phyloP scores from a whole-genome alignment of 1,284 basidiomycete species.

The Cystobasidium slooffiae region DNA sequence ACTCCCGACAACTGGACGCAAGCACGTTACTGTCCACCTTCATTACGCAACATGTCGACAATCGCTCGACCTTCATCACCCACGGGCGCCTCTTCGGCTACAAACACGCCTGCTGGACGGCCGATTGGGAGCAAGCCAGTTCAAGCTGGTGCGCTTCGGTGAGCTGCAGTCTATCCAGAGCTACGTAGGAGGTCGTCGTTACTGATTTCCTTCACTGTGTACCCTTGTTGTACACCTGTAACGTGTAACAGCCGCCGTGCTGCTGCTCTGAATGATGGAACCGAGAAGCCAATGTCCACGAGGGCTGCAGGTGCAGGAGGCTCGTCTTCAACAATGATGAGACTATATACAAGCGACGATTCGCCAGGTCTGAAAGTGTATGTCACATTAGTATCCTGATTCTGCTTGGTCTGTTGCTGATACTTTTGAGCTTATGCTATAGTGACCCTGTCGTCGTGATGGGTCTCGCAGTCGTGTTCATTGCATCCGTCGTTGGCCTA shows the following conservation, averaged over 20 bases:
- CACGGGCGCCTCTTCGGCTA: slow-evolving; percentile 26
- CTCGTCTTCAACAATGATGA: slow-evolving; percentile 96
- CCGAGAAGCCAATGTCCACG: slow-evolving; percentile 78
- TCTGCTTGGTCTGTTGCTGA: neutral
- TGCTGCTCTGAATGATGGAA: slow-evolving; percentile 47
- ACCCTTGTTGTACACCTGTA: no score
- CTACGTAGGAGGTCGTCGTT: no score
- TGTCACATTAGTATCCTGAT: slow-evolving; percentile 58
- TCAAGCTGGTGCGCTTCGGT: slow-evolving; percentile 39
- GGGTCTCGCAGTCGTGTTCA: slow-evolving; percentile 95
- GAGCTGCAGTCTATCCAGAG: neutral
- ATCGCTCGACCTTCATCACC: slow-evolving; percentile 31
- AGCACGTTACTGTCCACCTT: neutral
- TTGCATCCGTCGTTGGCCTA: slow-evolving; percentile 97
- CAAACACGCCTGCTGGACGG: slow-evolving; percentile 12
- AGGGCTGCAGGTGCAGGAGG: slow-evolving; percentile 95
- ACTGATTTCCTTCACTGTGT: neutral
- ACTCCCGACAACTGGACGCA: neutral
- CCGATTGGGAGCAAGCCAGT: slow-evolving; percentile 41
- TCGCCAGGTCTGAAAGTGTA: slow-evolving; percentile 95
- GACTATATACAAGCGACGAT: slow-evolving; percentile 92
- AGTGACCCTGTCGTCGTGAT: slow-evolving; percentile 98
- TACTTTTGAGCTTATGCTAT: slow-evolving; percentile 19
- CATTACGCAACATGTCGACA: slow-evolving; percentile 11
- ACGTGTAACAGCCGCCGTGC: slow-evolving; percentile 47